Conservation (phyloP, 441 rosid genomes). For the Raphanus hybrid region DNA sequence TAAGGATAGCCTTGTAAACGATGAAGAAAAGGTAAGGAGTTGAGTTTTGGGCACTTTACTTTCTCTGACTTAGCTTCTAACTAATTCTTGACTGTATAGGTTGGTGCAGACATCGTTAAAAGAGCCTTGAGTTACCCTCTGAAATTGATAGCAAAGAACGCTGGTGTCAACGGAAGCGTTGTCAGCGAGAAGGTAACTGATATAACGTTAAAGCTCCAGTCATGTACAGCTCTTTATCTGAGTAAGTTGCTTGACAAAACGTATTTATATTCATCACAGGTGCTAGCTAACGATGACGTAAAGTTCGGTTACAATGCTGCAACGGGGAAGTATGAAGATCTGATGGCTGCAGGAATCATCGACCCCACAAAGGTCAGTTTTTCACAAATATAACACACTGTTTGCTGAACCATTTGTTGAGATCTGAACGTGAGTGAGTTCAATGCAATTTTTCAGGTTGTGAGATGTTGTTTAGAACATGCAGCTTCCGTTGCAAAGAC, state of each 20-base stretch:
- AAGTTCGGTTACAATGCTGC: constrained; percentile 87
- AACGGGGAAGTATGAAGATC: constrained; percentile 89
- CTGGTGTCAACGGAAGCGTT: constrained; percentile 93
- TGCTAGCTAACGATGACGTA: constrained; percentile 71
- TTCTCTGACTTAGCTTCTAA: not conserved
- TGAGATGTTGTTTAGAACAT: not conserved
- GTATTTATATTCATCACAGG: constrained; percentile 49
- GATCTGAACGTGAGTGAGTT: not conserved
- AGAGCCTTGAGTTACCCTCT: constrained; percentile 91
- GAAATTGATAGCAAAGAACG: constrained; percentile 92
- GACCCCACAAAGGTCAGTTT: constrained; percentile 88
- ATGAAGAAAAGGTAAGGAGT: constrained; percentile 75
- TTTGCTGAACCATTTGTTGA: constrained; percentile 4
- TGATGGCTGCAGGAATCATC: constrained; percentile 95
- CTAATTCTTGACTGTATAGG: constrained; percentile 45
- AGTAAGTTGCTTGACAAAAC: not conserved
- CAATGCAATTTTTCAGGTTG: not conserved
- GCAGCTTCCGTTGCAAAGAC: not conserved
- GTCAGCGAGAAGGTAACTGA: constrained; percentile 77
- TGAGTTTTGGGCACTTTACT: not conserved
- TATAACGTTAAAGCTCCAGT: not conserved
- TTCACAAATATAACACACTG: not conserved
- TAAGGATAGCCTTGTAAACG: constrained; percentile 72
- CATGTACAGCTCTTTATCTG: not conserved
- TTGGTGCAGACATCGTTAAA: constrained; percentile 91